Percentiles rank a stretch among this genome's conserved stretches.
These are phyloP conservation scores for Fusarium miscanthi DNA, from an alignment of 2,329 filamentous ascomycete genomes.

Conservation along the genomic window DNA sequence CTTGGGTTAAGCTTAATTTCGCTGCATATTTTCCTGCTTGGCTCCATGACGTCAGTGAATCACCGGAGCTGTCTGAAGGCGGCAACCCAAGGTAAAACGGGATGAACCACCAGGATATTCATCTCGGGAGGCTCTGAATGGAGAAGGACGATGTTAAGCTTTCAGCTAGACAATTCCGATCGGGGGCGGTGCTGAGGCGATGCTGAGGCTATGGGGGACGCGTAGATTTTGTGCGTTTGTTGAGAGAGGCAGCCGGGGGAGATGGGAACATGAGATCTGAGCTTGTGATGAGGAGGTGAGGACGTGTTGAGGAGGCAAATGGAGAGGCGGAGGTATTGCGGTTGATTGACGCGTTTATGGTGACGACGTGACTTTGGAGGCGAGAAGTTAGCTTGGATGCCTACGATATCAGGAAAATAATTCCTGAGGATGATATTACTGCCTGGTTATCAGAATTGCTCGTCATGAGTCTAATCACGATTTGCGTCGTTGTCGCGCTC, in stretches of 20 bases:
- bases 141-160: constrained; percentile 4
- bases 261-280: not conserved
- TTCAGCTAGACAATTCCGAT: not conserved
- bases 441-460: not conserved
- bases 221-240: not conserved
- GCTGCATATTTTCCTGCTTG: not conserved
- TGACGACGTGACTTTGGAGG: not conserved
- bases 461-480: not conserved
- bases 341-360: not conserved
- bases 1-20: constrained; percentile 20
- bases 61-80: not conserved
- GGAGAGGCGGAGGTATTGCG: not conserved
- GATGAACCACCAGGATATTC: not conserved
- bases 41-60: constrained; percentile 3
- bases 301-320: not conserved
- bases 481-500: not conserved
- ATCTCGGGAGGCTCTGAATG: not conserved
- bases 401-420: not conserved
- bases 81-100: no score
- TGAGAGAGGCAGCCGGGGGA: not conserved
- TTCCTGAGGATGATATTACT: not conserved
- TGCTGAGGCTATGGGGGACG: not conserved
- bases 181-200: constrained; percentile 23
- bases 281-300: not conserved
- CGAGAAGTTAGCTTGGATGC: not conserved